A percentile compares a stretch with the other conserved stretches of the same genome.
Evolutionary conservation across 805 yeast species (phyloP).

Genomic region (Spathaspora sp.): DNA sequence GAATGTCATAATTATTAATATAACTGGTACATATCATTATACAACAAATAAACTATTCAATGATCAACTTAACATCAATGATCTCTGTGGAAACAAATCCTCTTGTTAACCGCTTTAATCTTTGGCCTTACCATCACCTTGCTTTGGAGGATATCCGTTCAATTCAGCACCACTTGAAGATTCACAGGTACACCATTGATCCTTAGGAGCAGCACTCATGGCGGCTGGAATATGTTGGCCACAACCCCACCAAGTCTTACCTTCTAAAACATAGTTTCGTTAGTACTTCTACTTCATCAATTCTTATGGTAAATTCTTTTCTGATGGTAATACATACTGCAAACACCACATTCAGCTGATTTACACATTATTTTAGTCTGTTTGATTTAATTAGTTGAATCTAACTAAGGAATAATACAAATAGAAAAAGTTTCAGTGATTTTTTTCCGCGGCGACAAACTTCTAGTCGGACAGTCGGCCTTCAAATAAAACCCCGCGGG

Average conservation of each 20-base stretch:
- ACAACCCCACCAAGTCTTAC: constrained; percentile 43
- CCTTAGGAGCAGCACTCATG: constrained; percentile 31
- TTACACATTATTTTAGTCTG: constrained; percentile 24
- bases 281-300: constrained; percentile 2
- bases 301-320: background rate
- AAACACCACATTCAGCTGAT: constrained; percentile 27
- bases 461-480: background rate
- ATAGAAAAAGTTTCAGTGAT: background rate
- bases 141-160: constrained; percentile 25
- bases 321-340: constrained; percentile 16
- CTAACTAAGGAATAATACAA: background rate
- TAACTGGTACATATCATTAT: background rate
- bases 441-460: background rate
- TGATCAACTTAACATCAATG: background rate
- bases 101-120: background rate
- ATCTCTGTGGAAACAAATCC: background rate
- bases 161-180: constrained; percentile 15
- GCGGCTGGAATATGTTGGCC: constrained; percentile 41
- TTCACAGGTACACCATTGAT: constrained; percentile 31
- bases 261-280: constrained; percentile 6
- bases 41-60: background rate
- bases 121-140: constrained; percentile 17
- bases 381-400: background rate
- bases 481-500: background rate
- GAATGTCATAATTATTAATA: background rate